Base-by-base conservation (phyloP, 2,329 filamentous ascomycete genomes). In the Botrytis tulipae region DNA sequence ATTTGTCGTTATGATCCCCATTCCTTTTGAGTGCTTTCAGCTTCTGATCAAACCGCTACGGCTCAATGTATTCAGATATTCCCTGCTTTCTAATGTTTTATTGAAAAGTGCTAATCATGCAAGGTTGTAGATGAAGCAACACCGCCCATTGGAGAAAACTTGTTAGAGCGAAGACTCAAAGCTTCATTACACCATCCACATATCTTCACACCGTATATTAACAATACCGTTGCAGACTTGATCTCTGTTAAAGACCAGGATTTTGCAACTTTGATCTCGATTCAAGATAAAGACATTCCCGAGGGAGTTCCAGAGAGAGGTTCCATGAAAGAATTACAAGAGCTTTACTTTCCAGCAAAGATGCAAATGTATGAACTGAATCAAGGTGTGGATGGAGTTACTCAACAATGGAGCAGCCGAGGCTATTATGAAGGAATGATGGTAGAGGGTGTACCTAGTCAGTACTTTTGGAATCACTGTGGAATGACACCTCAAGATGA, bases 171-270 rank as follows among this genome's bases (percentile, higher is more conserved):
- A 35, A 67, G 71, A 46, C 71, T 73, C 44, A 57, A n/a, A 46
- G 42, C 62, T 72, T 72, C 62, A 37, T 67, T 54, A 10, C 54
- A 70, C 35, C 61, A 68, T 62, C 71, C 74, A 1, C 70, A 73
- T 42, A 73, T 75, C 22, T 75, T 68, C 46, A 59, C 46, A 22
- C 74, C 73, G 3, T 67, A 70, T 20, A 48, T 75, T 25, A 62
- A 59, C 25, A 48, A 60, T 44, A 71, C 73, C 2, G 22, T 70
- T 22, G 48, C 73, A 67, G 37, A 35, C 72, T 20, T 69, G 18
- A 44, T 69, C 18, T 69, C 66, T 14, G 35, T 63, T 14, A 46
- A 32, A 42, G 37, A 42, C 12, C 60, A 72, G 32, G 4, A 25
- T 5, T 20, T 40, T n/a, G 14, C 35, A 46, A 9, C 42, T 35